Base-by-base conservation (phyloP, 1,284 basidiomycete genomes). In the Ceratobasidium sp. region DNA sequence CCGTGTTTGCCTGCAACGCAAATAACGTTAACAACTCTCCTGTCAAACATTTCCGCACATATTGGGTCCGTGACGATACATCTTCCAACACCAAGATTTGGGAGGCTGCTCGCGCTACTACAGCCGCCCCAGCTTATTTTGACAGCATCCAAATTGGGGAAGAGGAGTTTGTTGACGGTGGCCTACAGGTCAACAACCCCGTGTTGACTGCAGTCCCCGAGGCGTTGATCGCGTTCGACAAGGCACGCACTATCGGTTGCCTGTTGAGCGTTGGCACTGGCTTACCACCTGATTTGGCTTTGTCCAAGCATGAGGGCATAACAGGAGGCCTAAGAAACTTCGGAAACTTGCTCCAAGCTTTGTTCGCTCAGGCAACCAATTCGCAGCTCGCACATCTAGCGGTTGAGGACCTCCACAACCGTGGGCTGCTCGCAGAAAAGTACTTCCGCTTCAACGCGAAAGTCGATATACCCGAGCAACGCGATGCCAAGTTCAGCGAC, bases 251-350 rank as follows among this genome's bases (percentile, higher is more conserved):
- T 18, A 23, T 81, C 60, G 81, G 61, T 13, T 81, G 81, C 75
- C 39, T 81, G 40, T 39, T 82, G 49, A 82, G 81, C 67, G 78
- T 82, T 44, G 81, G 81, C 6, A 80, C 81, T 0, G 81, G 81
- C 3, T 33, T 40, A 15, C 39, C 39, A 15, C 63, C 63, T 44
- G 42, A 42, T 26, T 20, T 44, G 63, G 23, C 33, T 42, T 23
- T 64, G 20, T 10, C 13, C 18, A 20, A 46, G 13, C 42, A 42
- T 23, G 6, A 28, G 23, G 63, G 63, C 5, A 12, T 64, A 12
- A 4, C n/a, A 18, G 63, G 63, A 44, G 23, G 18, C 15, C 13
- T 44, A 10, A 10, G 18, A 7, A 64, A 46, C 39, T 23, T 42
- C 20, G 6, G 13, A 28, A 44, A 46, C 33, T 44, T 64, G 63